These are phyloP conservation scores for Rhytidiadelphus loreus DNA, from an alignment of 225 moss, liverwort and hornwort genomes.

Conservation along the genomic window DNA sequence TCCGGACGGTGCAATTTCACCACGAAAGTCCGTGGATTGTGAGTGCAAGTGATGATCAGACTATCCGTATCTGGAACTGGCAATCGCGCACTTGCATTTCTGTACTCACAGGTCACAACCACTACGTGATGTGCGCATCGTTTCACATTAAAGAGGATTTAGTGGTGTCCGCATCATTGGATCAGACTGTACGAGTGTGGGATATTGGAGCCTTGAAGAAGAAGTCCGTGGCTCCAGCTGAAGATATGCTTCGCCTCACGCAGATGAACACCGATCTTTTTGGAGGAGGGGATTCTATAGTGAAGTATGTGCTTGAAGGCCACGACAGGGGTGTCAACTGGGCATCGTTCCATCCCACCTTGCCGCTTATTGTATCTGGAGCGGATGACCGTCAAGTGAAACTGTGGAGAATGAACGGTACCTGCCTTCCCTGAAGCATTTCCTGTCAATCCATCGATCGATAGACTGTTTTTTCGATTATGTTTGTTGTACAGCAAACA, in stretches of 20 bases:
- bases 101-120: conserved; percentile 94
- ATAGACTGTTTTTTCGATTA: not conserved
- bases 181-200: conserved; percentile 96
- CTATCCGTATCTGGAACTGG: conserved; percentile 99
- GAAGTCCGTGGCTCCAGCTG: conserved; percentile 89
- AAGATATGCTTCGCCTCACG: conserved; percentile 82
- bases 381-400: conserved; percentile 99
- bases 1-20: conserved; percentile 96
- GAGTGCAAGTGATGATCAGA: conserved; percentile 96
- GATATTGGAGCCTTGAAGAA: conserved; percentile 90
- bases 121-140: conserved; percentile 98
- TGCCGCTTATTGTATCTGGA: conserved; percentile 93
- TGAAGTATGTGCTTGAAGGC: conserved; percentile 95
- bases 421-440: not conserved
- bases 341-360: conserved; percentile 92
- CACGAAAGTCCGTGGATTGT: conserved; percentile 99
- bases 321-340: conserved; percentile 98
- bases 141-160: conserved; percentile 96
- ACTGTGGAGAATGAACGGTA: conserved; percentile 99
- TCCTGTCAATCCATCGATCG: not conserved
- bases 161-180: conserved; percentile 93
- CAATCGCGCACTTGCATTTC: conserved; percentile 98
- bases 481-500: not conserved
- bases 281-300: conserved; percentile 94
- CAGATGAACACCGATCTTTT: conserved; percentile 99